Conservation (phyloP, 805 yeast species). For the Lipomyces kockii region DNA sequence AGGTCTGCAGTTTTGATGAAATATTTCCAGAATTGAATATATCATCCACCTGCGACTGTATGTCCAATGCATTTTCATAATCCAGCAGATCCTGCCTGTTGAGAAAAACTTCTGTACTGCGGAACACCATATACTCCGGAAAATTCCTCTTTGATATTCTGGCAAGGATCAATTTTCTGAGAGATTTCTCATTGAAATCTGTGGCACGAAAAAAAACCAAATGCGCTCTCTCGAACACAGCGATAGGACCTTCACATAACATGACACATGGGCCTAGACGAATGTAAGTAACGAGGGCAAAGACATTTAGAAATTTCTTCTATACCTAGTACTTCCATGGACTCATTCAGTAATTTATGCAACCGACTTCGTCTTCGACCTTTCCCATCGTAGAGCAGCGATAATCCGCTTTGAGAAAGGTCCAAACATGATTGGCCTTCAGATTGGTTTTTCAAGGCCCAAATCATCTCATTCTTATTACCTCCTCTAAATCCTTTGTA, state of each 20-base stretch:
- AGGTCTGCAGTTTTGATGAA: conserved; percentile 9
- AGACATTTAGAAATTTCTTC: background rate
- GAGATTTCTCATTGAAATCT: conserved; percentile 20
- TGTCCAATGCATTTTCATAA: conserved; percentile 31
- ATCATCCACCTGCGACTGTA: conserved; percentile 23
- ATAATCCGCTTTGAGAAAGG: conserved; percentile 12
- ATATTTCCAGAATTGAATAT: conserved; percentile 13
- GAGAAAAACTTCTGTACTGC: conserved; percentile 34
- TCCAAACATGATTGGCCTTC: conserved; percentile 26
- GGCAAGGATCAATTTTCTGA: conserved; percentile 29
- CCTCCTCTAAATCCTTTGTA: conserved; percentile 10
- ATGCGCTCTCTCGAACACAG: conserved; percentile 31
- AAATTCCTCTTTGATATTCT: conserved; percentile 24
- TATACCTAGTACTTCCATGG: conserved; percentile 22
- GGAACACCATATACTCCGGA: conserved; percentile 28
- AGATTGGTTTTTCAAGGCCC: conserved; percentile 16
- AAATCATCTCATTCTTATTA: conserved; percentile 24
- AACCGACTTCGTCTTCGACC: conserved; percentile 17
- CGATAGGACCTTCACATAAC: conserved; percentile 6
- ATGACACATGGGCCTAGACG: conserved; percentile 28
- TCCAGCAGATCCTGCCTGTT: conserved; percentile 26
- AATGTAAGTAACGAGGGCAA: background rate
- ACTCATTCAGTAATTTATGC: conserved; percentile 7
- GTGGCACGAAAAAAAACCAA: conserved; percentile 32
- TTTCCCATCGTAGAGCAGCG: conserved; percentile 18